Percentiles rank a stretch among this genome's conserved stretches.
Conservation (phyloP, 2,329 filamentous ascomycete species). For the Acrocalymma vagum region DNA sequence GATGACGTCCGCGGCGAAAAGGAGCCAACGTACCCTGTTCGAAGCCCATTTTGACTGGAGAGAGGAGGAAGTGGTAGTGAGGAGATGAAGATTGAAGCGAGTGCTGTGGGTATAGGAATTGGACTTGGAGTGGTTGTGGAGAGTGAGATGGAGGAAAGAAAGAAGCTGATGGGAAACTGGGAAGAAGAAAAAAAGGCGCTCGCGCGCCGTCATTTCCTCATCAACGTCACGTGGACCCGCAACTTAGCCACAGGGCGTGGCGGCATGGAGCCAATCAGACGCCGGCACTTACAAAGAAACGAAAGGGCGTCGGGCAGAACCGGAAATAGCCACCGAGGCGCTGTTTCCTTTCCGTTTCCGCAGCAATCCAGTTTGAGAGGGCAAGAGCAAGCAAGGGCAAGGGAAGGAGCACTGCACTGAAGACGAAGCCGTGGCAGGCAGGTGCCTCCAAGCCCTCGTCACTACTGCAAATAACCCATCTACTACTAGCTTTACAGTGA, state of each 20-base stretch:
- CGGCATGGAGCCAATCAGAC: conserved; percentile 21
- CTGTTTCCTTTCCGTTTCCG: too few relatives aligned
- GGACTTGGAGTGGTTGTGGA: not conserved
- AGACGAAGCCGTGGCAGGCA: too few relatives aligned
- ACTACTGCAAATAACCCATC: too few relatives aligned
- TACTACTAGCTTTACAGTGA: too few relatives aligned
- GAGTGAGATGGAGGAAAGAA: conserved; percentile 28
- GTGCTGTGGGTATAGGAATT: conserved; percentile 1
- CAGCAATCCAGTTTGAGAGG: conserved; percentile 11
- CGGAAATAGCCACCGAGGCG: too few relatives aligned
- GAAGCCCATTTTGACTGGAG: conserved; percentile 50
- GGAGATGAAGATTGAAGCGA: conserved; percentile 18
- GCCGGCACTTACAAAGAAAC: conserved; percentile 18
- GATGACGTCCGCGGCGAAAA: conserved; percentile 39
- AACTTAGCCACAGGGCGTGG: not conserved
- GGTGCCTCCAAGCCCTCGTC: too few relatives aligned
- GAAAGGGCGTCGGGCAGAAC: conserved; percentile 25
- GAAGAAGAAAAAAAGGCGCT: conserved; percentile 31
- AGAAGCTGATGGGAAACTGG: conserved; percentile 27
- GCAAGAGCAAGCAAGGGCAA: too few relatives aligned
- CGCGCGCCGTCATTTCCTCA: conserved; percentile 9
- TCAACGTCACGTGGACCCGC: not conserved
- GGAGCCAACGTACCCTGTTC: conserved; percentile 45
- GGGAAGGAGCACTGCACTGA: too few relatives aligned
- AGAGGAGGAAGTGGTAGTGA: conserved; percentile 24